phyloP scores from a whole-genome alignment of 106 monocot genomes.

The Acanthochlamys bracteata region DNA sequence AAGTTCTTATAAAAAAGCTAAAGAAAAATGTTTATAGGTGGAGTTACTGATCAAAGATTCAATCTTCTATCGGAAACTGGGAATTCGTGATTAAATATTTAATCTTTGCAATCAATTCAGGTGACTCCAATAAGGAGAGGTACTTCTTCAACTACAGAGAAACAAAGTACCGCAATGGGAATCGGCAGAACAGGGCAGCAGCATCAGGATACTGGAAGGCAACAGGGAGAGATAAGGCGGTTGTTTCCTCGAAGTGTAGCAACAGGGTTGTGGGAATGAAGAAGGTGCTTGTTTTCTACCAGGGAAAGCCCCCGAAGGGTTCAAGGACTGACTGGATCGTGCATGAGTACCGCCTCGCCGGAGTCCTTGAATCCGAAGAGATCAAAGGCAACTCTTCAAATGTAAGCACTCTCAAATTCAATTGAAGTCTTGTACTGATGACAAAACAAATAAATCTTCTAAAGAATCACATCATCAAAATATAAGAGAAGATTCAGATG shows the following conservation, averaged over 20 bases:
- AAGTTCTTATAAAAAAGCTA: neutral
- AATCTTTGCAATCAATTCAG: constrained; percentile 7
- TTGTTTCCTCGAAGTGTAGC: constrained; percentile 22
- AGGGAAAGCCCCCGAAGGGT: constrained; percentile 41
- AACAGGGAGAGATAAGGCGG: constrained; percentile 55
- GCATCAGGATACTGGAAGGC: constrained; percentile 82
- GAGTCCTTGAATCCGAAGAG: neutral
- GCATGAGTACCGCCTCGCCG: constrained; percentile 78
- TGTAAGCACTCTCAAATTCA: constrained; percentile 11
- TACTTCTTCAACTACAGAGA: constrained; percentile 68
- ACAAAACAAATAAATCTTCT: too few relatives aligned
- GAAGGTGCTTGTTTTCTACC: constrained; percentile 73
- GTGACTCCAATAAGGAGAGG: constrained; percentile 41
- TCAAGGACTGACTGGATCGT: constrained; percentile 73
- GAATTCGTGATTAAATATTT: neutral
- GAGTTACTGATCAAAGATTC: neutral
- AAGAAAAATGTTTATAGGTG: neutral
- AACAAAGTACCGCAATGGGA: constrained; percentile 48
- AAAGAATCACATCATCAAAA: too few relatives aligned
- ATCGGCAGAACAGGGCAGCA: constrained; percentile 44
- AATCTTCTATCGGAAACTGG: neutral
- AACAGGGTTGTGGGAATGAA: constrained; percentile 50
- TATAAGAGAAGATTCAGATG: neutral
- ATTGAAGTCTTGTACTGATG: neutral
- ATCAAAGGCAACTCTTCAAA: neutral